A percentile compares a stretch with the other conserved stretches of the same genome.
These are phyloP conservation scores for Sordariomycetes sp. DNA, from an alignment of 2,329 filamentous ascomycete genomes.

Conservation along the genomic window DNA sequence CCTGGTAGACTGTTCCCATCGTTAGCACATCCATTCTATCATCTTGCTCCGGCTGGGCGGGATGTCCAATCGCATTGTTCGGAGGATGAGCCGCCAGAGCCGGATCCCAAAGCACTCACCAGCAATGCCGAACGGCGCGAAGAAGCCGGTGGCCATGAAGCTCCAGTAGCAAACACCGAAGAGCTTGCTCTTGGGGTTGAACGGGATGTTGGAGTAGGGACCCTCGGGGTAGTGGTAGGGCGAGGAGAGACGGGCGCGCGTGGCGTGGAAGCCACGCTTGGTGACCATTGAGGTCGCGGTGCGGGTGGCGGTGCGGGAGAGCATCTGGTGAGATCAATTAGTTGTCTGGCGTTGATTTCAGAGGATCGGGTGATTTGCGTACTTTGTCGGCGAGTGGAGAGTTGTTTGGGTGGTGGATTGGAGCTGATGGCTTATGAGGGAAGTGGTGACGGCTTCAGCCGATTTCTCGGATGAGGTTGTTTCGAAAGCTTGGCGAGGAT, in stretches of 20 bases:
- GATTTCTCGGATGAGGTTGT: slow-evolving; percentile 4
- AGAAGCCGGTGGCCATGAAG: slow-evolving; percentile 52
- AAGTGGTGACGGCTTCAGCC: slow-evolving; percentile 8
- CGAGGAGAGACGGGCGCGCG: slow-evolving; percentile 74
- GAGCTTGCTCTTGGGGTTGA: slow-evolving; percentile 86
- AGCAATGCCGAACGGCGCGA: slow-evolving; percentile 53
- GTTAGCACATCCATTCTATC: not conserved
- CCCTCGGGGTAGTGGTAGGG: slow-evolving; percentile 99
- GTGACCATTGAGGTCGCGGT: slow-evolving; percentile 61
- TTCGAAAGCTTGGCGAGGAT: slow-evolving; percentile 15
- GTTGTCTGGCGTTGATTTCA: slow-evolving; percentile 11
- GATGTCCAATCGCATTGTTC: not conserved
- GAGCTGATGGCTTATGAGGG: slow-evolving; percentile 18
- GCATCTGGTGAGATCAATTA: slow-evolving; percentile 65
- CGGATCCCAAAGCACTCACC: slow-evolving; percentile 32
- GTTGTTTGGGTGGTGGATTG: not conserved
- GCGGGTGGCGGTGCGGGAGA: slow-evolving; percentile 61
- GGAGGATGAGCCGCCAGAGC: slow-evolving; percentile 1
- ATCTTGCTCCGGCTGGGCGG: no score
- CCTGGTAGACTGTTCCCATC: slow-evolving; percentile 35
- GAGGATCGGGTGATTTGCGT: not conserved
- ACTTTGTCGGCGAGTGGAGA: not conserved
- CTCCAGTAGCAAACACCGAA: slow-evolving; percentile 78
- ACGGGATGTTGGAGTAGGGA: slow-evolving; percentile 88
- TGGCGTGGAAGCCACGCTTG: slow-evolving; percentile 91